These are phyloP conservation scores for Musa balbisiana DNA, from an alignment of 202 grass and related monocot species.

Conservation along the genomic window DNA sequence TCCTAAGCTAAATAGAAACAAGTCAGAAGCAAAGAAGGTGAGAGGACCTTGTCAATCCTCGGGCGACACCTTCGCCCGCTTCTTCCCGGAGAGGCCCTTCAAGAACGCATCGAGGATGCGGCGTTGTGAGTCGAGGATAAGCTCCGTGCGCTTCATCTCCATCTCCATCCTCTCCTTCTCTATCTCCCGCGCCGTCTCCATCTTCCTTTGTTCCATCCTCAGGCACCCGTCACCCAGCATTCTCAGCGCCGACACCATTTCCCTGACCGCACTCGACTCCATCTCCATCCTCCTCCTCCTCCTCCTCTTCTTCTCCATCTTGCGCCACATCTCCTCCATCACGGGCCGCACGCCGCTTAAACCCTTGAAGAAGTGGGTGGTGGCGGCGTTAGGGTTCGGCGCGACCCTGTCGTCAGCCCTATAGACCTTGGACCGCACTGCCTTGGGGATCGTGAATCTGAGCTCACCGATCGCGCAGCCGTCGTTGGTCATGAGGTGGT, in stretches of 20 bases:
- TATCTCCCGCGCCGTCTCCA: constrained; percentile 17
- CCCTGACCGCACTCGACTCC: constrained; percentile 22
- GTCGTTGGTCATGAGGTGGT: constrained; percentile 85
- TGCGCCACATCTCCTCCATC: constrained; percentile 25
- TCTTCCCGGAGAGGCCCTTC: constrained; percentile 33
- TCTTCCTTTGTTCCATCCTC: constrained; percentile 20
- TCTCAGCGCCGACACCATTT: constrained; percentile 3
- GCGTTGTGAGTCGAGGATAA: constrained; percentile 18
- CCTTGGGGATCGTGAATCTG: constrained; percentile 85
- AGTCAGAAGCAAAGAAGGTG: constrained; percentile 10
- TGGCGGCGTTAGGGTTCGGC: constrained; percentile 1
- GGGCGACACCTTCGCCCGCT: constrained; percentile 22
- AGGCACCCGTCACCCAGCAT: constrained; percentile 11
- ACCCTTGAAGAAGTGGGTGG: constrained; percentile 21
- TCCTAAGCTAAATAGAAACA: not conserved
- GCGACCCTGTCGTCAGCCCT: constrained; percentile 1
- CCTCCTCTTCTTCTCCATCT: constrained; percentile 25
- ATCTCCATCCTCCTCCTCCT: constrained; percentile 36
- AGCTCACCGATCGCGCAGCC: constrained; percentile 38
- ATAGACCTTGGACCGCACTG: constrained; percentile 40
- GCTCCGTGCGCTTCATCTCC: constrained; percentile 13
- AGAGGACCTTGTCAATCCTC: constrained; percentile 33
- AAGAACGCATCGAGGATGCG: constrained; percentile 15
- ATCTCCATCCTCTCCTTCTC: constrained; percentile 22
- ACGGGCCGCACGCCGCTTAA: constrained; percentile 3